Evolutionary conservation across 176 grass and related monocot species (phyloP), one percentile per base, ranked within the genome.

Genomic region (Oryza punctata): DNA sequence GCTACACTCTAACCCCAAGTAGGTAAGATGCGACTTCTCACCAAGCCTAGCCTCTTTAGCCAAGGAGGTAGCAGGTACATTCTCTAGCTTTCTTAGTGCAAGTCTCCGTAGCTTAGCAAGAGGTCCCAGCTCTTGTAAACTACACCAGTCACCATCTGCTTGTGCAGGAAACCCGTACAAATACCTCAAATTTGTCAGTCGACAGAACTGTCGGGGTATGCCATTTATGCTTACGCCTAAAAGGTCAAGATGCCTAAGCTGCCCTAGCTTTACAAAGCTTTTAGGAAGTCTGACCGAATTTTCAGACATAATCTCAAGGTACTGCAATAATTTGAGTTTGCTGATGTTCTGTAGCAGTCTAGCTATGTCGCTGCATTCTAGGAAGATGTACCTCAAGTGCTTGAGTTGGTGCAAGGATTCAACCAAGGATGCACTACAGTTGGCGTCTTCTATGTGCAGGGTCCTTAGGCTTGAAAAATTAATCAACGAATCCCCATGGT

Each of bases 321-420:
- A 52, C 15, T 75, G 74, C 16, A 90, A 35, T 12, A 83, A 49
- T 74, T 35, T 90, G 33, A 86, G 25, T 32, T 35, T 67, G 0
- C 24, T 63, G 24, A 90, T 68, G 13, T n/a, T 63, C 14, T 32
- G 15, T 7, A 75, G 84, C 0, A 90, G 46, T 28, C 4, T 38
- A 6, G 68, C 68, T 69, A 49, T 78, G 12, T 27, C 15, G 11
- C 12, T 65, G 2, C 1, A 0, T n/a, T n/a, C 11, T 33, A 86
- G 8, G 6, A 13, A 7, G 2, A 86, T 44, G 24, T 82, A 85
- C 5, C 84, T 86, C 11, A 90, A 43, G 37, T 90, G 84, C 49
- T 86, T 82, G 12, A 90, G 88, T 9, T 50, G 10, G n/a, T 25
- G 25, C 18, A 83, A 29, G 2, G 52, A 83, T 68, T 46, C 11